Conservation (phyloP, 2,329 filamentous ascomycete species). For the Sarocladiaceae sp. region DNA sequence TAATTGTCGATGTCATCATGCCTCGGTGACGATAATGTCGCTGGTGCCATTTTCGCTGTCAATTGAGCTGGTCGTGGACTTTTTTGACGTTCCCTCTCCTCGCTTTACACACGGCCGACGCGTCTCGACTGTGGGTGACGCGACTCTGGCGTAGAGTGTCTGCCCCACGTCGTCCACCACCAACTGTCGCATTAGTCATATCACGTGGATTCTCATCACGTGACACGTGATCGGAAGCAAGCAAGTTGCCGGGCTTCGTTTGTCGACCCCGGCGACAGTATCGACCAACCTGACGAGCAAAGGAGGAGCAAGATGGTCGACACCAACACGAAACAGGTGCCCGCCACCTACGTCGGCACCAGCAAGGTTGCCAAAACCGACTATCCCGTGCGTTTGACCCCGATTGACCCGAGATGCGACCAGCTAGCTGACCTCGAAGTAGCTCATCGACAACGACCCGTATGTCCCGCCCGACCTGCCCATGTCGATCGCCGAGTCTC, state of each 20-base stretch:
- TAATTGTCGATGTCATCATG: constrained; percentile 71
- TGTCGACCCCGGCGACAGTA: background rate
- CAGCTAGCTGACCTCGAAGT: constrained; percentile 23
- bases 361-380: constrained; percentile 76
- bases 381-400: constrained; percentile 65
- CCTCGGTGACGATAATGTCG: constrained; percentile 4
- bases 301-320: constrained; percentile 28
- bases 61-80: background rate
- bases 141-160: constrained; percentile 4
- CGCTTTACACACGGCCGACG: constrained; percentile 3
- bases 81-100: background rate
- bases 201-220: constrained; percentile 4
- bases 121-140: constrained; percentile 10
- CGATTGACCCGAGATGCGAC: constrained; percentile 13
- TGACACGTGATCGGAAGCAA: constrained; percentile 9
- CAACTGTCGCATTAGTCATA: no score
- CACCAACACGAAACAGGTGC: constrained; percentile 29
- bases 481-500: constrained; percentile 10
- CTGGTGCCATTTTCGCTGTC: background rate
- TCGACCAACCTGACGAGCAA: constrained; percentile 11
- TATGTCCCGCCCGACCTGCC: constrained; percentile 37
- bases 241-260: constrained; percentile 3
- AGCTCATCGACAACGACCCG: constrained; percentile 99
- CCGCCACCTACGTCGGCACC: constrained; percentile 28
- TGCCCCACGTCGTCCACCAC: background rate